Percentiles rank a stretch among this genome's conserved stretches.
These are phyloP conservation scores for Myxozyma neotropica DNA, from an alignment of 805 yeast genomes.

Conservation along the genomic window DNA sequence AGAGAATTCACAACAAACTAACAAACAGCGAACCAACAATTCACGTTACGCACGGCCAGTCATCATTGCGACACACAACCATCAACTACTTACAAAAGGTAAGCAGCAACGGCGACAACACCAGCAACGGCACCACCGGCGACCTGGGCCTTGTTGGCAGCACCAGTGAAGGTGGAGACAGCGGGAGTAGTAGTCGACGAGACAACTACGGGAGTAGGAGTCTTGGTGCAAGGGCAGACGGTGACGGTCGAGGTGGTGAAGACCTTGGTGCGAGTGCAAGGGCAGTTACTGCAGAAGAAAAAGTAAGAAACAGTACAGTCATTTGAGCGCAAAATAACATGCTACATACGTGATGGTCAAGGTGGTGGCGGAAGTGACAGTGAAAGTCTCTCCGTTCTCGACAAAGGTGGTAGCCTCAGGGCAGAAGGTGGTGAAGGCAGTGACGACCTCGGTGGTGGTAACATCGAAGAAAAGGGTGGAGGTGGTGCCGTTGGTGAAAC, in stretches of 20 bases:
- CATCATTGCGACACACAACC: neutral
- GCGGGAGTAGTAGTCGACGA: slow-evolving; percentile 32
- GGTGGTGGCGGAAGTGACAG: slow-evolving; percentile 78
- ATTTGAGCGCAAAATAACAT: neutral
- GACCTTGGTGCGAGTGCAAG: slow-evolving; percentile 65
- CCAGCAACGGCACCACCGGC: slow-evolving; percentile 53
- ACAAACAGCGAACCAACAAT: neutral
- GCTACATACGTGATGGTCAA: slow-evolving; percentile 63
- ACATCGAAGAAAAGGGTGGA: slow-evolving; percentile 50
- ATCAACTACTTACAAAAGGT: slow-evolving; percentile 33
- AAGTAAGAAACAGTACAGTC: no score
- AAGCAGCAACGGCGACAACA: slow-evolving; percentile 48
- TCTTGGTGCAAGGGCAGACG: slow-evolving; percentile 41
- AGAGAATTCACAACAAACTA: neutral
- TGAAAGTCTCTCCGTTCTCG: slow-evolving; percentile 69
- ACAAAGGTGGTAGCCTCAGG: slow-evolving; percentile 70
- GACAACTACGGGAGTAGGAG: slow-evolving; percentile 37
- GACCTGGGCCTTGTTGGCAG: slow-evolving; percentile 38
- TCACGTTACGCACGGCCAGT: neutral
- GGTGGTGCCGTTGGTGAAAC: slow-evolving; percentile 44
- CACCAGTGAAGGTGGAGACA: slow-evolving; percentile 37
- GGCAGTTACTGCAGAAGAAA: slow-evolving; percentile 57
- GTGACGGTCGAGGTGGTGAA: slow-evolving; percentile 39
- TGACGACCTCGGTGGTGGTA: slow-evolving; percentile 57
- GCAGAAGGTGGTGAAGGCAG: slow-evolving; percentile 80